A percentile compares a stretch with the other conserved stretches of the same genome.
Conservation (phyloP, 2,329 filamentous ascomycete species). For the Ceratocystiopsis sp. region DNA sequence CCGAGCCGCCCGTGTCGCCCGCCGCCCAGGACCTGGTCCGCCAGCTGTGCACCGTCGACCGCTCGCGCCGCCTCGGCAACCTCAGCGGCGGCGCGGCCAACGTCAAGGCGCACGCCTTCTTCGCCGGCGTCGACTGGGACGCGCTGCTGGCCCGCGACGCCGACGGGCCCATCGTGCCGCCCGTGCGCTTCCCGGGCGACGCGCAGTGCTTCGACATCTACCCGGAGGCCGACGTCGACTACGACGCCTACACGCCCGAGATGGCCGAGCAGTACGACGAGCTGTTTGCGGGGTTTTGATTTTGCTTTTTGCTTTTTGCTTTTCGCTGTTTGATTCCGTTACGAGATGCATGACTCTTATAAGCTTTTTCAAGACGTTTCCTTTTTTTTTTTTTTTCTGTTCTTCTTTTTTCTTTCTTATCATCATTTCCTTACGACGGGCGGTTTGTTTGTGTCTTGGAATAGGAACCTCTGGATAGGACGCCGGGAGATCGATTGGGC, state of each 20-base stretch:
- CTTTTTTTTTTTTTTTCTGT: background rate
- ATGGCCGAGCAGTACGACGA: conserved; percentile 52
- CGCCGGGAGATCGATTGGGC: too few relatives aligned
- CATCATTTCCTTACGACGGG: background rate
- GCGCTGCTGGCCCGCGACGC: conserved; percentile 47
- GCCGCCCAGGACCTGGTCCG: conserved; percentile 60
- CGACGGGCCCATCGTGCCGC: conserved; percentile 58
- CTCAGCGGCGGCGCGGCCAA: conserved; percentile 54
- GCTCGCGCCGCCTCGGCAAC: conserved; percentile 61
- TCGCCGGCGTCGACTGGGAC: conserved; percentile 57
- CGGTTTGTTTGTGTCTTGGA: too few relatives aligned
- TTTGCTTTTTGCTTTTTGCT: background rate
- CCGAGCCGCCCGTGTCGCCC: conserved; percentile 44
- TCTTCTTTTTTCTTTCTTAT: background rate
- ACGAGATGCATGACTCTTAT: too few relatives aligned
- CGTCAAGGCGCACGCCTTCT: conserved; percentile 65
- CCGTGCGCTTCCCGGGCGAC: conserved; percentile 54
- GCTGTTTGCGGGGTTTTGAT: conserved; percentile 53
- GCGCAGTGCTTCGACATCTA: conserved; percentile 72
- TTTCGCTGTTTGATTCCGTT: background rate
- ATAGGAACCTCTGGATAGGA: too few relatives aligned
- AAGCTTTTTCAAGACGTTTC: too few relatives aligned
- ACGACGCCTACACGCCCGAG: conserved; percentile 51
- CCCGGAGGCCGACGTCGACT: conserved; percentile 52
- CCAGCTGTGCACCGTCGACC: conserved; percentile 62